These are phyloP conservation scores for Sarocladiaceae sp. DNA, from an alignment of 2,329 filamentous ascomycete genomes.

Conservation along the genomic window DNA sequence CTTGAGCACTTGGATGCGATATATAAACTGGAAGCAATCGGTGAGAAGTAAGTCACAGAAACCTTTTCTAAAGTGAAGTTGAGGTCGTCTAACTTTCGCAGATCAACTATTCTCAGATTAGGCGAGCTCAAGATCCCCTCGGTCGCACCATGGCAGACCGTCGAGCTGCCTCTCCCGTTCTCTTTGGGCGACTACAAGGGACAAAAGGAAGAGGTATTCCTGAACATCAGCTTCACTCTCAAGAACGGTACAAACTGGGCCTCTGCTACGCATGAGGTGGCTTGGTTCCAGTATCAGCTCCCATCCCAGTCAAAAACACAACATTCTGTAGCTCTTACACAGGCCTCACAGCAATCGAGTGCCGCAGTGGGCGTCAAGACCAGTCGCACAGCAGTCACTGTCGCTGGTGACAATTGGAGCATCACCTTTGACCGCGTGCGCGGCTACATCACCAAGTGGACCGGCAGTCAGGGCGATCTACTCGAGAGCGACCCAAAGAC, in stretches of 20 bases:
- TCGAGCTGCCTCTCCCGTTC: slow-evolving; percentile 34
- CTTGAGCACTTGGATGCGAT: slow-evolving; percentile 38
- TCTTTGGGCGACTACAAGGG: background rate
- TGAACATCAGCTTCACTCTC: slow-evolving; percentile 1
- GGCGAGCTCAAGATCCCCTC: slow-evolving; percentile 22
- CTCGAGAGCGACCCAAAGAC: slow-evolving; percentile 30
- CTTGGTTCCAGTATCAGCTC: slow-evolving; percentile 7
- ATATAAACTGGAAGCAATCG: slow-evolving; percentile 40
- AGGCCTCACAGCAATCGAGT: slow-evolving; percentile 22
- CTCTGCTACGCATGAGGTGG: background rate
- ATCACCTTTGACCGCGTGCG: slow-evolving; percentile 41
- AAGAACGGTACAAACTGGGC: background rate
- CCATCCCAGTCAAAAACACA: background rate
- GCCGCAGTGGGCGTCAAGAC: slow-evolving; percentile 44
- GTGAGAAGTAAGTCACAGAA: slow-evolving; percentile 29
- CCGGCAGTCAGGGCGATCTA: slow-evolving; percentile 26
- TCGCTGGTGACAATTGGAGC: slow-evolving; percentile 24
- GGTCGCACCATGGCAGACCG: slow-evolving; percentile 37
- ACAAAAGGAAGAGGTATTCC: background rate
- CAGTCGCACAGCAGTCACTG: slow-evolving; percentile 1
- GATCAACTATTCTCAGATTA: slow-evolving; percentile 32
- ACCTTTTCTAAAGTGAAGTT: slow-evolving; percentile 14
- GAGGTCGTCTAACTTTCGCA: slow-evolving; percentile 32
- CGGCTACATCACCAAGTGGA: slow-evolving; percentile 40
- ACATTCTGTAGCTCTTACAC: background rate